Percentiles rank a stretch among this genome's conserved stretches.
Conservation (phyloP, 768 basidiomycete species). For the Rhodotorula diobovata region DNA sequence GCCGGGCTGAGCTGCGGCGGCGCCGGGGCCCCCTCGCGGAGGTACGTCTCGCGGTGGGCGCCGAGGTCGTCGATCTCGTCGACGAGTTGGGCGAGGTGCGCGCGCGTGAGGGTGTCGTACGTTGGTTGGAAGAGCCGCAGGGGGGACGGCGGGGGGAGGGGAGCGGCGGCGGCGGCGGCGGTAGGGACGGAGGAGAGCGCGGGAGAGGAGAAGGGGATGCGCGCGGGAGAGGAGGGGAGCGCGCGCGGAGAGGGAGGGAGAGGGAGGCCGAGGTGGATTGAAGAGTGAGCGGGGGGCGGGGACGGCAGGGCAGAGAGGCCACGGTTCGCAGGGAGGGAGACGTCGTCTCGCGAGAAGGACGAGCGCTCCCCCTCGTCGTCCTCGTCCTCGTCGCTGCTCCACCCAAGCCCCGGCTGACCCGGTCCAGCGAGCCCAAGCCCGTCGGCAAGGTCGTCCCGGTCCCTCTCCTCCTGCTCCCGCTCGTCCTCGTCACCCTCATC, state of each 20-base stretch:
- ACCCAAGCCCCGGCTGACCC: background rate
- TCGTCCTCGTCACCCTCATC: background rate
- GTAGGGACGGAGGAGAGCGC: background rate
- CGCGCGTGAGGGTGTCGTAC: constrained; percentile 93
- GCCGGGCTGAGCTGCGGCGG: background rate
- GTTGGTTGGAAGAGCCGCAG: constrained; percentile 74
- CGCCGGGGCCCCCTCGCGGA: constrained; percentile 1
- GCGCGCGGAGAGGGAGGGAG: constrained; percentile 1
- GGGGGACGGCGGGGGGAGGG: background rate
- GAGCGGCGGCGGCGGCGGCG: background rate
- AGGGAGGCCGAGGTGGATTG: constrained; percentile 6
- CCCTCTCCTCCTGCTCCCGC: background rate
- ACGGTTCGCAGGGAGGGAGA: background rate
- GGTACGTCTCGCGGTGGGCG: background rate
- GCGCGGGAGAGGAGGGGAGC: background rate
- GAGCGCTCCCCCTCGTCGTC: background rate
- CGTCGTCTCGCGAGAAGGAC: background rate
- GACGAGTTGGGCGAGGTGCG: constrained; percentile 87
- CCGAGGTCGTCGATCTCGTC: constrained; percentile 70
- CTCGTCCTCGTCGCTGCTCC: constrained; percentile 10
- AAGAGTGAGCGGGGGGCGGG: background rate
- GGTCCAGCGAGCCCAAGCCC: background rate
- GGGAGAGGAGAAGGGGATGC: constrained; percentile 7
- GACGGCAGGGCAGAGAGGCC: background rate
- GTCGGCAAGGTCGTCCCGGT: background rate